These are phyloP conservation scores for Cynanchum wilfordii DNA, from an alignment of 257 asterid genomes.

Conservation along the genomic window DNA sequence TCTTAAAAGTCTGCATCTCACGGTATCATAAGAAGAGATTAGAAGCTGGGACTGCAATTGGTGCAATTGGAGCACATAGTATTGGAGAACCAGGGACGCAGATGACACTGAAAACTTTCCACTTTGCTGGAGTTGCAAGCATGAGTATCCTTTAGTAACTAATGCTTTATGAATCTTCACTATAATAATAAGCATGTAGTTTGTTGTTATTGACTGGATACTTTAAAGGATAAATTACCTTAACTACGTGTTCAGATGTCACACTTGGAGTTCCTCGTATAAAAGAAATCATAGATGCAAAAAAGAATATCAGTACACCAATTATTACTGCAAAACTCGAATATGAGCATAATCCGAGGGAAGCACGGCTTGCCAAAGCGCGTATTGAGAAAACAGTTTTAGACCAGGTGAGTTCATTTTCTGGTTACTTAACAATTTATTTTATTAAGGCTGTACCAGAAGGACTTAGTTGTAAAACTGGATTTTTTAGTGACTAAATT, in stretches of 20 bases:
- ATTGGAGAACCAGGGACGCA: constrained; percentile 99
- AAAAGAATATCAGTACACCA: constrained; percentile 83
- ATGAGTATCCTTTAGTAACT: constrained; percentile 81
- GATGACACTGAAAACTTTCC: constrained; percentile 97
- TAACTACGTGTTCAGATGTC: constrained; percentile 63
- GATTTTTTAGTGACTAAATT: too few relatives aligned
- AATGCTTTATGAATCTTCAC: constrained; percentile 15
- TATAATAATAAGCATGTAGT: constrained; percentile 6
- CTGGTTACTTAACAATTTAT: not conserved
- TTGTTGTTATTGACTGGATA: constrained; percentile 16
- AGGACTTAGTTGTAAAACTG: too few relatives aligned
- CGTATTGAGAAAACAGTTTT: constrained; percentile 77
- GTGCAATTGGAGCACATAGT: constrained; percentile 96
- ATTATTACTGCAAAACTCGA: constrained; percentile 62
- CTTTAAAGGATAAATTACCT: constrained; percentile 29
- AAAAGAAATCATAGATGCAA: constrained; percentile 79
- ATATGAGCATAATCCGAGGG: constrained; percentile 33
- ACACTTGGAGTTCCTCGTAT: constrained; percentile 98
- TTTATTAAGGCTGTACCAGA: not conserved
- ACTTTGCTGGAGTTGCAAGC: constrained; percentile 99
- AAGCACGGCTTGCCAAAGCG: constrained; percentile 66
- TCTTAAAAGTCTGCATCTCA: constrained; percentile 67
- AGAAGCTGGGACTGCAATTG: constrained; percentile 88
- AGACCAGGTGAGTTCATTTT: constrained; percentile 55
- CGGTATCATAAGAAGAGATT: constrained; percentile 73